These are phyloP conservation scores for Pisolithus marmoratus DNA, from an alignment of 768 basidiomycete species.

Conservation along the genomic window DNA sequence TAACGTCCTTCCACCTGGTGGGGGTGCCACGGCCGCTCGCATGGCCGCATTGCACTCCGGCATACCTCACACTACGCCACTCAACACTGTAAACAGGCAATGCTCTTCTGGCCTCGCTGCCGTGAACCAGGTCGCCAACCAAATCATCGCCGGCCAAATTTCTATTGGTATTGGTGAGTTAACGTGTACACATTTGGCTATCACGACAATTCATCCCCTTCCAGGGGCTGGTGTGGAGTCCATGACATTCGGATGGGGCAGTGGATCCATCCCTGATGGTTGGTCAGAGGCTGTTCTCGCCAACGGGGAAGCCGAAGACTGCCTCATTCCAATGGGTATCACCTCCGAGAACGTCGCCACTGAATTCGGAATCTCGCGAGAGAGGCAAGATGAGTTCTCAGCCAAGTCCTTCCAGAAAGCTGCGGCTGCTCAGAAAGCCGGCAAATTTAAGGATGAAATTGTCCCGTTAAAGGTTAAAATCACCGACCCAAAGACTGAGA, in stretches of 20 bases:
- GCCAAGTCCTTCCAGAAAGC: conserved; percentile 84
- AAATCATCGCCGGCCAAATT: conserved; percentile 75
- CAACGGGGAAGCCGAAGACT: conserved; percentile 71
- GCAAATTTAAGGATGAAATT: conserved; percentile 81
- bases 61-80: conserved; percentile 65
- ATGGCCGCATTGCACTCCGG: conserved; percentile 89
- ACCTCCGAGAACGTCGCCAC: conserved; percentile 89
- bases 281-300: conserved; percentile 62
- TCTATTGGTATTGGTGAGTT: conserved; percentile 83
- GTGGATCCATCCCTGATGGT: conserved; percentile 46
- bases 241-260: conserved; percentile 78
- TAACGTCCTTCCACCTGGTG: conserved; percentile 83
- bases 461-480: conserved; percentile 69
- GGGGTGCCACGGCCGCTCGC: conserved; percentile 58
- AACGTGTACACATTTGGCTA: background rate
- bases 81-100: conserved; percentile 87
- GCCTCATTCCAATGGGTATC: conserved; percentile 85
- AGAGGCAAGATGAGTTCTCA: conserved; percentile 76
- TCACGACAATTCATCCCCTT: conserved; percentile 3
- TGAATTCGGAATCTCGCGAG: conserved; percentile 69
- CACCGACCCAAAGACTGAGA: conserved; percentile 70
- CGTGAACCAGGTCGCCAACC: conserved; percentile 75
- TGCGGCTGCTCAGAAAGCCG: conserved; percentile 70
- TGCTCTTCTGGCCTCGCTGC: conserved; percentile 86
- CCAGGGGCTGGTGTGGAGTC: conserved; percentile 83